Conservation (phyloP, 2,329 filamentous ascomycete species). For the Aspergillus ochraceus region DNA sequence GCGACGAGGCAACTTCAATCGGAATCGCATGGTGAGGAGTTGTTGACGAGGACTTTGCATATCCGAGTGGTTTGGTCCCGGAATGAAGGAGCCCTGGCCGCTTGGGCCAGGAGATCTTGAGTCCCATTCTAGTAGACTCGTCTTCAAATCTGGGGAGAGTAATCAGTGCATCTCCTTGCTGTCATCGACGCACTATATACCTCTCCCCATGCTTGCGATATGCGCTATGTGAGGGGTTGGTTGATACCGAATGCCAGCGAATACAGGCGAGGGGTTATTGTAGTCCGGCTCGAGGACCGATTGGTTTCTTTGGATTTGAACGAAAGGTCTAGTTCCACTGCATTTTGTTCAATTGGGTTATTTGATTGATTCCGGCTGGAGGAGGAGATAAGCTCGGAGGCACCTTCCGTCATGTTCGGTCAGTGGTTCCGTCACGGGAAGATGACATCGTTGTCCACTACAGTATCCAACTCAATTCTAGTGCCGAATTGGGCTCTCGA, state of each 20-base stretch:
- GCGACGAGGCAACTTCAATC: background rate
- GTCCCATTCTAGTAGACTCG: background rate
- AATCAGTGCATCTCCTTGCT: background rate
- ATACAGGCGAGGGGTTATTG: background rate
- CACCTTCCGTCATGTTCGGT: background rate
- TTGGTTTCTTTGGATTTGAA: conserved; percentile 2
- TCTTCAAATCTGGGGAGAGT: background rate
- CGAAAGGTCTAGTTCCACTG: background rate
- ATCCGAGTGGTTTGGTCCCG: background rate
- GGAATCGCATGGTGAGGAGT: conserved; percentile 8
- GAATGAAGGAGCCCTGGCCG: conserved; percentile 1
- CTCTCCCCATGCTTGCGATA: background rate
- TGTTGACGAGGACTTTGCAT: conserved; percentile 5
- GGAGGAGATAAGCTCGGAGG: background rate
- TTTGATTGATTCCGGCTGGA: background rate
- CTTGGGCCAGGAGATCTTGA: conserved; percentile 2
- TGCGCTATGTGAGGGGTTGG: background rate
- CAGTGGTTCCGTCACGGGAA: background rate
- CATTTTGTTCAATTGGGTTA: background rate
- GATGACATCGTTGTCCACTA: background rate
- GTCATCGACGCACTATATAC: conserved; percentile 2
- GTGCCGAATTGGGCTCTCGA: background rate
- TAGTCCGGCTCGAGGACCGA: conserved; percentile 7
- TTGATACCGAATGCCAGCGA: background rate
- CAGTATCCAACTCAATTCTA: background rate